phyloP scores from a whole-genome alignment of 495 filamentous ascomycete genomes.

The Pseudevernia furfuracea region DNA sequence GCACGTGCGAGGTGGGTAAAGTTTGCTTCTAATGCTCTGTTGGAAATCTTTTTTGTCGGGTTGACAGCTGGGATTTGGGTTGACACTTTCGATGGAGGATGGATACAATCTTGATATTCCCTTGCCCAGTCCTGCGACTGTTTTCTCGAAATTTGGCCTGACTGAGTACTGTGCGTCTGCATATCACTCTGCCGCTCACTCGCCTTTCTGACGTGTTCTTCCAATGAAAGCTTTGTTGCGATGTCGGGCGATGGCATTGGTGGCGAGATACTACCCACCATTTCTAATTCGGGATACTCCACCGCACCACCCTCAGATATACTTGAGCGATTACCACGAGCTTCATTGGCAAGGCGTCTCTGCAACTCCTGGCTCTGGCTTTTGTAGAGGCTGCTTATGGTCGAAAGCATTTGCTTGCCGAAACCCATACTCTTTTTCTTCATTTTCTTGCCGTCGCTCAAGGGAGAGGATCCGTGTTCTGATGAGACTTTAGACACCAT shows the following conservation, averaged over 20 bases:
- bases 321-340: slow-evolving; percentile 19
- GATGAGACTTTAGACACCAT: background rate
- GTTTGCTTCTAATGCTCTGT: no score
- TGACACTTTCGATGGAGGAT: background rate
- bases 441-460: slow-evolving; percentile 13
- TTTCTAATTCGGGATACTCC: slow-evolving; percentile 25
- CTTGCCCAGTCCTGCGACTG: slow-evolving; percentile 10
- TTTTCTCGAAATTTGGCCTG: slow-evolving; percentile 2
- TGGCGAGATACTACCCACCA: slow-evolving; percentile 14
- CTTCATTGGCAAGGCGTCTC: slow-evolving; percentile 17
- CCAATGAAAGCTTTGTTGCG: slow-evolving; percentile 2
- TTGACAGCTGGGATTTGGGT: no score
- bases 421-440: background rate
- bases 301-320: slow-evolving; percentile 18
- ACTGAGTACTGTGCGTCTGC: background rate
- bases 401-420: slow-evolving; percentile 15
- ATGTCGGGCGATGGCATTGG: slow-evolving; percentile 11
- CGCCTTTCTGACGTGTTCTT: background rate
- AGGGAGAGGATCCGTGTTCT: slow-evolving; percentile 5
- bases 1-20: no score
- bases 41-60: no score
- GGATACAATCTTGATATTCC: slow-evolving; percentile 10
- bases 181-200: background rate
- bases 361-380: slow-evolving; percentile 19
- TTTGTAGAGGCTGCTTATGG: slow-evolving; percentile 21